phyloP scores from a whole-genome alignment of 2,329 filamentous ascomycete species.

The Scorias spongiosa region DNA sequence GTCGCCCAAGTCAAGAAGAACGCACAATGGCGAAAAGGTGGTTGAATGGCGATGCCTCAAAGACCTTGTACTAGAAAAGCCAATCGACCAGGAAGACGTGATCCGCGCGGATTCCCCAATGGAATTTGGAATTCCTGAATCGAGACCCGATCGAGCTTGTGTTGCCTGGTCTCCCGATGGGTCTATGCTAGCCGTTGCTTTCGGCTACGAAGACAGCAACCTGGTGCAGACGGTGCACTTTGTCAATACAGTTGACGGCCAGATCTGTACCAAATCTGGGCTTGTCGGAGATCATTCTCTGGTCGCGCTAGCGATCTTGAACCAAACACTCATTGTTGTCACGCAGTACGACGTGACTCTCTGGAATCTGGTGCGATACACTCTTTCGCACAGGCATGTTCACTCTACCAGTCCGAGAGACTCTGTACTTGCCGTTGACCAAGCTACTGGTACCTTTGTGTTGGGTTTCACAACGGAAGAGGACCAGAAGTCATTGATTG shows the following conservation, averaged over 20 bases:
- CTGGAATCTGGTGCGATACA: conserved; percentile 72
- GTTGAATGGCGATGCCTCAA: conserved; percentile 62
- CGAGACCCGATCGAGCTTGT: conserved; percentile 35
- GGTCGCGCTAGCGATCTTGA: conserved; percentile 50
- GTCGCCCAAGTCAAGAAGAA: conserved; percentile 55
- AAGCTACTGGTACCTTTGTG: conserved; percentile 32
- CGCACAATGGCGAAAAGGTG: conserved; percentile 41
- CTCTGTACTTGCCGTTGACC: conserved; percentile 49
- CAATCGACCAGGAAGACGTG: neutral
- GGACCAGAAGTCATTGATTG: neutral
- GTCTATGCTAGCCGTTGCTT: conserved; percentile 56
- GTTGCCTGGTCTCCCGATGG: conserved; percentile 73
- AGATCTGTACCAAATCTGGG: conserved; percentile 46
- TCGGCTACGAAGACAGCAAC: conserved; percentile 24
- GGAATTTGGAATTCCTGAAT: conserved; percentile 29
- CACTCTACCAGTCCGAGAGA: conserved; percentile 26
- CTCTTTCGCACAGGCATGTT: conserved; percentile 50
- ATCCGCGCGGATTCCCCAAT: conserved; percentile 14
- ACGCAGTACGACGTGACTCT: conserved; percentile 58
- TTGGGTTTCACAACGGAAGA: conserved; percentile 12
- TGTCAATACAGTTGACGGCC: conserved; percentile 56
- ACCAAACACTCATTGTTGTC: conserved; percentile 58
- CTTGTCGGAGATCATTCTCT: conserved; percentile 33
- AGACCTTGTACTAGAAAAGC: conserved; percentile 30
- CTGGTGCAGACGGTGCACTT: conserved; percentile 54